A percentile compares a stretch with the other conserved stretches of the same genome.
phyloP scores from a whole-genome alignment of 495 filamentous ascomycete genomes.

The Cercophora scortea region DNA sequence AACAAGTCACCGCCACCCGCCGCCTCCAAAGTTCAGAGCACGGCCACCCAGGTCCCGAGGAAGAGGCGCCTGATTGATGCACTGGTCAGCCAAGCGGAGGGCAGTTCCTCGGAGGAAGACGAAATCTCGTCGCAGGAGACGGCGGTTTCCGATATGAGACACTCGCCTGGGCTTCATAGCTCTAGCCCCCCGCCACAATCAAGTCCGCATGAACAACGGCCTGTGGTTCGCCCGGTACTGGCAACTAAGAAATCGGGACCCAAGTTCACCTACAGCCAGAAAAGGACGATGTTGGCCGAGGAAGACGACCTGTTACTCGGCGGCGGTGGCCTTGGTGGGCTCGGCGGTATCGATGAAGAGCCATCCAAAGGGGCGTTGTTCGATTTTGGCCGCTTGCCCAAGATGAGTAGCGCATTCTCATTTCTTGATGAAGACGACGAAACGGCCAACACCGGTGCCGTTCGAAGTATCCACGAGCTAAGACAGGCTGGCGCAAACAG shows the following conservation, averaged over 20 bases:
- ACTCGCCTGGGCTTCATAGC: conserved; percentile 3
- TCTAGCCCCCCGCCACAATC: conserved; percentile 10
- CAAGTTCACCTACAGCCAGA: conserved; percentile 42
- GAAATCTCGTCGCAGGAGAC: background rate
- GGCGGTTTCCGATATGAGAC: conserved; percentile 1
- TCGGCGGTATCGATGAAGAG: conserved; percentile 19
- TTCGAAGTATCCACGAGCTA: conserved; percentile 85
- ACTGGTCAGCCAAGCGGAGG: conserved; percentile 37
- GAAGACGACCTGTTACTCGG: conserved; percentile 25
- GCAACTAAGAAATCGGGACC: conserved; percentile 20
- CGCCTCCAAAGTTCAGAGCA: background rate
- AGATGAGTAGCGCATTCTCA: conserved; percentile 17
- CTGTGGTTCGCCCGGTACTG: conserved; percentile 8
- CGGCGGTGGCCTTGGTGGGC: conserved; percentile 2
- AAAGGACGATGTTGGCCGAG: conserved; percentile 39
- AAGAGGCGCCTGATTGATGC: conserved; percentile 49
- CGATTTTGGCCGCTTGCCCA: conserved; percentile 28
- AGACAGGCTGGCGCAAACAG: conserved; percentile 78
- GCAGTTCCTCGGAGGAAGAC: conserved; percentile 13
- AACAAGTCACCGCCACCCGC: conserved; percentile 7
- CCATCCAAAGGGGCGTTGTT: conserved; percentile 28
- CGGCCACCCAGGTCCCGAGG: conserved; percentile 10
- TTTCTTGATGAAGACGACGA: conserved; percentile 43
- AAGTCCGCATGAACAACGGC: background rate
- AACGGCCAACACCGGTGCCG: conserved; percentile 46